Evolutionary conservation across 176 grass and related monocot genomes (phyloP), one percentile per base, ranked within the genome.

Genomic region (Pontederia paniculata): DNA sequence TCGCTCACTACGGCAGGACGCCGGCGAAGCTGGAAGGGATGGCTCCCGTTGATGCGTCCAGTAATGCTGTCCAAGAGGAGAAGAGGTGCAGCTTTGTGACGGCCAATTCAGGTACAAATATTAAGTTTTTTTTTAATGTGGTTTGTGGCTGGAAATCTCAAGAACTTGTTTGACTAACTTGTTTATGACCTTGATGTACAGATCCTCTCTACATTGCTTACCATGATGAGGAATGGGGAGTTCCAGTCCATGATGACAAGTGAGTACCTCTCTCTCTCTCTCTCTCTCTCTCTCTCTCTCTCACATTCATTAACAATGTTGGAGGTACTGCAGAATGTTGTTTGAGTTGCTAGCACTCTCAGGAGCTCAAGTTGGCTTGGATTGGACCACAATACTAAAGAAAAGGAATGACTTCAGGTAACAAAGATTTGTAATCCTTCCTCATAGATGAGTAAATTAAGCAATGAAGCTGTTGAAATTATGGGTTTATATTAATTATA

Each of bases 201-300:
- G 90, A 89, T 66, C 79, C 82, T 12, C 46, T 86, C 54, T 89
- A 83, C 8, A 74, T 96, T 21, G 78, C 85, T 1, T 96, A 96
- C 79, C 90, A 96, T 45, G 90, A 96, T 22, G 79, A 89, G 60
- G 90, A 96, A 50, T 96, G 90, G 90, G 90, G 90, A 50, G 74
- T 89, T 48, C 85, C 85, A 18, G 76, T 96, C 60, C 85, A 83
- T 68, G 60, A 96, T 25, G 85, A 96, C 68, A 64, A 72, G 90
- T 96, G 44, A 84, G 82, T 60, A 11, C 12, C 5, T 10, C 47
- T 17, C 11, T 2, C 19, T 42, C n/a, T 21, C n/a, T 53, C n/a
- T 54, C 15, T 52, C 1, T 42, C 25, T 53, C 10, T 53, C 11
- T 43, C 5, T 50, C 12, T 65, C 16, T 65, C 18, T 17, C 3